Base-by-base conservation (phyloP, 306 rosid genomes). In the Quercus dentata region DNA sequence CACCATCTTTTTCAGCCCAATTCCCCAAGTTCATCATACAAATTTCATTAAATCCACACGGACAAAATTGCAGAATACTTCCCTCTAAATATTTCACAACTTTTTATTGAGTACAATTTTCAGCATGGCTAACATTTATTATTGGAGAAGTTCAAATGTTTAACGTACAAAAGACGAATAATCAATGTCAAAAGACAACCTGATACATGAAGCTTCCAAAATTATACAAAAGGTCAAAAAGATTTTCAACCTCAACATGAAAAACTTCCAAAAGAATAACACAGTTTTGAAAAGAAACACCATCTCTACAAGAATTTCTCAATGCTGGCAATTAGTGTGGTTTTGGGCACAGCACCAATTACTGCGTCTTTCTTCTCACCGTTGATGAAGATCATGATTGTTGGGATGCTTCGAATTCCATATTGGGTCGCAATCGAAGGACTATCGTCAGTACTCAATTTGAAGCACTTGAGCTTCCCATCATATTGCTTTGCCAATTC, bases 401-500 rank as follows among this genome's bases (percentile, higher is more conserved):
- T 75, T 41, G 70, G 78, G 56, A 75, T 58, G 56, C 78, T 75
- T 59, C 78, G 44, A 12, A 75, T 59, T 20, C 78, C 78, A 13
- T 20, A 75, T 57, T 41, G 69, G 56, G 69, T 75, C 20, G 78
- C 69, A 15, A 20, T 58, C 4, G 78, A 75, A 23, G 68, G 78
- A 21, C 56, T 55, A 33, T 75, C 78, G 41, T 75, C 78, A 35
- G 78, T 75, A 59, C 44, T 75, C 56, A 75, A 27, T 21, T 75
- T 59, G 69, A 31, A 75, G 56, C 78, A 75, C 13, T 59, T 57
- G 58, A 75, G 33, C 69, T 59, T 75, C 23, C 78, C 78, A 41
- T 41, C 59, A 27, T 62, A 76, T 15, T 76, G 51, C 46, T 64
- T 25, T 19, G 73, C 17, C 20, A 64, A 51, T 62, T 76, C 73